Evolutionary conservation across 345 rosid genomes (phyloP).

Genomic region (Erucastrum elatum): DNA sequence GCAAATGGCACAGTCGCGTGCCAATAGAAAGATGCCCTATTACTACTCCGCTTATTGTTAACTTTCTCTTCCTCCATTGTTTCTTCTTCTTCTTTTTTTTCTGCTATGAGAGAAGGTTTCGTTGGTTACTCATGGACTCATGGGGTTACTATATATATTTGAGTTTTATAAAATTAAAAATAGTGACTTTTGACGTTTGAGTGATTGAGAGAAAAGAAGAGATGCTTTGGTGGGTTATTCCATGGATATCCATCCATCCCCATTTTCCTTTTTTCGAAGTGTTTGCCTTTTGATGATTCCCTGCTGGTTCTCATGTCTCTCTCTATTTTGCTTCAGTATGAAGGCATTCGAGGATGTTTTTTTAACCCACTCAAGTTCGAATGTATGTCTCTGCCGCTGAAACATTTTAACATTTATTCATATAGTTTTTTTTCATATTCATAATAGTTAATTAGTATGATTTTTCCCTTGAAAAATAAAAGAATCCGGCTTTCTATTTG

Average conservation of each 20-base stretch:
- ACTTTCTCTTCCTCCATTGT: conserved; percentile 9
- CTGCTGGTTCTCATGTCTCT: conserved; percentile 23
- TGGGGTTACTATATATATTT: conserved; percentile 11
- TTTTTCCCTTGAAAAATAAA: background rate
- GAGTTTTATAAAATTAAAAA: background rate
- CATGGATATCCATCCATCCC: conserved; percentile 41
- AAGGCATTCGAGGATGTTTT: conserved; percentile 18
- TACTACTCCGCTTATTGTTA: conserved; percentile 33
- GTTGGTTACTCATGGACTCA: conserved; percentile 19
- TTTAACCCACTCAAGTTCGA: conserved; percentile 6
- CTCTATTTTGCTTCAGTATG: conserved; percentile 26
- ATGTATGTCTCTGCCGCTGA: conserved; percentile 5
- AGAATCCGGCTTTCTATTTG: background rate
- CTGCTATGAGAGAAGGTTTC: conserved; percentile 8
- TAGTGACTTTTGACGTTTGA: conserved; percentile 28
- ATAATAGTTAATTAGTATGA: background rate
- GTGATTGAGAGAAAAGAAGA: conserved; percentile 9
- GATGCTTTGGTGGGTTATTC: conserved; percentile 41
- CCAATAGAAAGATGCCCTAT: conserved; percentile 44
- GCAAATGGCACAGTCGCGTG: conserved; percentile 26
- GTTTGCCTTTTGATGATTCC: conserved; percentile 28
- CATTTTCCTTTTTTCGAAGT: background rate
- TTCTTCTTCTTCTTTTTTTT: background rate
- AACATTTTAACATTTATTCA: background rate
- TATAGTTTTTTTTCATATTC: background rate